Evolutionary conservation across 257 asterid genomes (phyloP).

Genomic region (Orobanche coerulescens): DNA sequence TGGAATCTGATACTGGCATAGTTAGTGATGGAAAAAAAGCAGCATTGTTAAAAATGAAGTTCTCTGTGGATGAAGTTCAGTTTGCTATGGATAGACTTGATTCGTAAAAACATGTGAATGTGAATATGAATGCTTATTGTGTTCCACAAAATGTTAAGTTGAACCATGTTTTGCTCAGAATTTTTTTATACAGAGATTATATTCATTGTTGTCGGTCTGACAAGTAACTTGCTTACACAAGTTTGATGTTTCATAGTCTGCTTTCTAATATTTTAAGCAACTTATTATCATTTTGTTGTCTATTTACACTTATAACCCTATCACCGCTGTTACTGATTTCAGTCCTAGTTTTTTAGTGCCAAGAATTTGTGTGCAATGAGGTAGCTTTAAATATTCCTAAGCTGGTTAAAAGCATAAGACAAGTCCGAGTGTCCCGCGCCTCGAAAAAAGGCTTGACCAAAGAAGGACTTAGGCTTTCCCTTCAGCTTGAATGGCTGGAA

Average conservation of each 20-base stretch:
- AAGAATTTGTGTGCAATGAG: background rate
- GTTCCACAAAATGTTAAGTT: background rate
- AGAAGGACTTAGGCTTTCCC: too few relatives aligned
- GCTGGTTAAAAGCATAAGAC: too few relatives aligned
- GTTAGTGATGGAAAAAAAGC: slow-evolving; percentile 44
- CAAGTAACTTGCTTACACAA: background rate
- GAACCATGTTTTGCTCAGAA: background rate
- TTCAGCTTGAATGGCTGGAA: too few relatives aligned
- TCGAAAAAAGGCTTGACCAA: too few relatives aligned
- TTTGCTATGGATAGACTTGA: slow-evolving; percentile 80
- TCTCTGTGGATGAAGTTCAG: slow-evolving; percentile 62
- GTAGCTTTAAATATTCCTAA: background rate
- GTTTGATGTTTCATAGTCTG: background rate
- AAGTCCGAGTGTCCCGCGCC: too few relatives aligned
- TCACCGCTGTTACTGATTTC: slow-evolving; percentile 12
- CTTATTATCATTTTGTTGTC: slow-evolving; percentile 6
- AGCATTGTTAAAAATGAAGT: slow-evolving; percentile 68
- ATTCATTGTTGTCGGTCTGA: too few relatives aligned
- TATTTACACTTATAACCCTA: background rate
- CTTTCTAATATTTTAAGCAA: background rate
- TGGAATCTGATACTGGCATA: slow-evolving; percentile 55
- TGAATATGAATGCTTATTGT: slow-evolving; percentile 19
- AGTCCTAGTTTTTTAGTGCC: background rate
- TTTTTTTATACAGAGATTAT: background rate
- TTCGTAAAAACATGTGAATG: slow-evolving; percentile 33